phyloP scores from a whole-genome alignment of 805 yeast species.

The Sporopachydermia lactativora region DNA sequence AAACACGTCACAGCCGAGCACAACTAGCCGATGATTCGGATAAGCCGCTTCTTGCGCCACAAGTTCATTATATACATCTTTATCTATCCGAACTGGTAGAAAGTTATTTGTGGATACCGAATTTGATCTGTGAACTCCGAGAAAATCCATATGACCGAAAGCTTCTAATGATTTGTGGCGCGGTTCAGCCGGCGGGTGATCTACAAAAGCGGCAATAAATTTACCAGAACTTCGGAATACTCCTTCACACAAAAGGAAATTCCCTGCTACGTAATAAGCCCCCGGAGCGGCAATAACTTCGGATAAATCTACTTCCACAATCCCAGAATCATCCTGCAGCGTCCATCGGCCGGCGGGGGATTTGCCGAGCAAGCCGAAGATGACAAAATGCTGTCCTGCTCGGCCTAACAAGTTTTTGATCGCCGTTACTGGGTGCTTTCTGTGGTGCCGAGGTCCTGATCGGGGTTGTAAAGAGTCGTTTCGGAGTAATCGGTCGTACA shows the following conservation, averaged over 20 bases:
- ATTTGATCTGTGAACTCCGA: slow-evolving; percentile 27
- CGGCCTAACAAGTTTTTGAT: slow-evolving; percentile 82
- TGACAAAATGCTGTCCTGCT: slow-evolving; percentile 56
- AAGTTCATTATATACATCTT: slow-evolving; percentile 39
- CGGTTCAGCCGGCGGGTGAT: slow-evolving; percentile 82
- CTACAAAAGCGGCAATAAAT: slow-evolving; percentile 62
- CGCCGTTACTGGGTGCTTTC: slow-evolving; percentile 34
- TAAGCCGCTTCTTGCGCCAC: slow-evolving; percentile 41
- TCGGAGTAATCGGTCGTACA: slow-evolving; percentile 59
- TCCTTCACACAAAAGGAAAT: slow-evolving; percentile 74
- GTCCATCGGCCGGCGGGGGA: slow-evolving; percentile 56
- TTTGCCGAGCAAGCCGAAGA: slow-evolving; percentile 62
- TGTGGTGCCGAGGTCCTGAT: slow-evolving; percentile 18
- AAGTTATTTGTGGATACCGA: slow-evolving; percentile 10
- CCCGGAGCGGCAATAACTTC: slow-evolving; percentile 46
- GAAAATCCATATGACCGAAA: slow-evolving; percentile 67
- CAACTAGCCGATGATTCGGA: slow-evolving; percentile 40
- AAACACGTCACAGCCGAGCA: slow-evolving; percentile 64
- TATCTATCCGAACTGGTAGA: slow-evolving; percentile 37
- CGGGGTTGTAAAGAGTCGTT: slow-evolving; percentile 68
- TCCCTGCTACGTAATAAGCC: slow-evolving; percentile 57
- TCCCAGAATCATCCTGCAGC: slow-evolving; percentile 71
- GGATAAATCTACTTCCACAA: slow-evolving; percentile 44
- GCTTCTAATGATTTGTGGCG: slow-evolving; percentile 53
- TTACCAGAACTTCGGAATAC: slow-evolving; percentile 43